Percentiles rank a stretch among this genome's conserved stretches.
These are phyloP conservation scores for Microstroma glucosiphilum DNA, from an alignment of 1,284 basidiomycete genomes.

Conservation along the genomic window DNA sequence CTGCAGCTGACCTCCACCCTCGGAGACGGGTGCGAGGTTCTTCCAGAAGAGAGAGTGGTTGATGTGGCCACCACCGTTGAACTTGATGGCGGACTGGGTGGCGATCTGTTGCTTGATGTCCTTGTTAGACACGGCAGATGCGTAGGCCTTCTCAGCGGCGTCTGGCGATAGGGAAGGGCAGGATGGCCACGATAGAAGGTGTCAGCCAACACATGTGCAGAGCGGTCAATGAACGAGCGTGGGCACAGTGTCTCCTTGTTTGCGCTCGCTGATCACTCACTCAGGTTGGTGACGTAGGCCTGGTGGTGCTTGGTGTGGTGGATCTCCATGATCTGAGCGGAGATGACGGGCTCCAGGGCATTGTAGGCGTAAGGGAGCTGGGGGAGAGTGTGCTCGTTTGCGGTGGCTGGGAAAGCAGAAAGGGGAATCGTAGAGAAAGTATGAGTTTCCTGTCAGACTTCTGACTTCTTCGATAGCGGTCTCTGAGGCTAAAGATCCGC, in stretches of 20 bases:
- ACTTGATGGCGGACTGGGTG: slow-evolving; percentile 77
- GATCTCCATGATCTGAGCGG: slow-evolving; percentile 59
- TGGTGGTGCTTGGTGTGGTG: slow-evolving; percentile 94
- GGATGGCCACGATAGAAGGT: slow-evolving; percentile 10
- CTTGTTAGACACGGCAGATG: slow-evolving; percentile 59
- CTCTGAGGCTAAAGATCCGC: too few species aligned
- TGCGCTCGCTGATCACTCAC: neutral
- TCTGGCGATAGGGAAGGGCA: slow-evolving; percentile 15
- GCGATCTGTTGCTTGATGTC: slow-evolving; percentile 74
- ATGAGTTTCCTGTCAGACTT: too few species aligned
- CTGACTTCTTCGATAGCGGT: too few species aligned
- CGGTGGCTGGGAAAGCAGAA: neutral
- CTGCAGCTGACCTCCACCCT: slow-evolving; percentile 60
- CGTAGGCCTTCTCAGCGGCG: slow-evolving; percentile 77
- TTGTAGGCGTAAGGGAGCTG: slow-evolving; percentile 84
- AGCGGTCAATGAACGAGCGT: neutral
- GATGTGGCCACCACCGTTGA: slow-evolving; percentile 74
- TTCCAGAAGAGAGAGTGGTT: slow-evolving; percentile 97
- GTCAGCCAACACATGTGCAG: too few species aligned
- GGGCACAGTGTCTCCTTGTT: too few species aligned
- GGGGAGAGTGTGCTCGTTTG: slow-evolving; percentile 64
- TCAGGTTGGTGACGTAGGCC: slow-evolving; percentile 45
- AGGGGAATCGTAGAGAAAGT: too few species aligned
- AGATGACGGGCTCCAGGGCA: slow-evolving; percentile 79
- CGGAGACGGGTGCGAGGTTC: slow-evolving; percentile 58